Conservation (phyloP, 2,329 filamentous ascomycete species). For the Colletotrichum tabaci region DNA sequence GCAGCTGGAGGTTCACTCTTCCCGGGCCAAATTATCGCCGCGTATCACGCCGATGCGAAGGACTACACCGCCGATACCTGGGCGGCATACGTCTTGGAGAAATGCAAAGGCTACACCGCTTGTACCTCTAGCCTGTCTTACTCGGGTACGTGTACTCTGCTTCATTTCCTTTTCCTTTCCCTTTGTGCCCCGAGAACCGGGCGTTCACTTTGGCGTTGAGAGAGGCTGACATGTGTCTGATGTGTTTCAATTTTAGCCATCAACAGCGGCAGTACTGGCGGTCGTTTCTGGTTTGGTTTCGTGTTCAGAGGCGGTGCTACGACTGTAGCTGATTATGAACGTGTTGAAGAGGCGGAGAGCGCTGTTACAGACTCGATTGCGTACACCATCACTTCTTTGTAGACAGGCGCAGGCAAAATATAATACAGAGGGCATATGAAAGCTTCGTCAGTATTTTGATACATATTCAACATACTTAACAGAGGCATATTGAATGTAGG, state of each 20-base stretch:
- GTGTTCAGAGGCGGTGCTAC: background rate
- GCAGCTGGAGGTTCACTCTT: background rate
- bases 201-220: too few relatives aligned
- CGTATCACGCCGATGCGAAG: background rate
- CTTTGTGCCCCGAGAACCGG: background rate
- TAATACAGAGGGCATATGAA: background rate
- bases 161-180: background rate
- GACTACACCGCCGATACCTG: slow-evolving; percentile 5
- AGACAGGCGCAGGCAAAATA: background rate
- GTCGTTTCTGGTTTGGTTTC: background rate
- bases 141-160: background rate
- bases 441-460: background rate
- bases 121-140: slow-evolving; percentile 4
- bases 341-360: background rate
- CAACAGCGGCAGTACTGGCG: slow-evolving; percentile 14
- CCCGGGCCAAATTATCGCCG: background rate
- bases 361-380: background rate
- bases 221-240: background rate
- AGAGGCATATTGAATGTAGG: too few relatives aligned
- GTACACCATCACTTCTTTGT: background rate
- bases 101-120: slow-evolving; percentile 1
- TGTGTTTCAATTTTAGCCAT: background rate
- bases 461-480: too few relatives aligned
- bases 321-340: background rate
- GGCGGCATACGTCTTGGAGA: slow-evolving; percentile 4